phyloP scores from a whole-genome alignment of 1,139 yeast genomes.

The Candida tropicalis region DNA sequence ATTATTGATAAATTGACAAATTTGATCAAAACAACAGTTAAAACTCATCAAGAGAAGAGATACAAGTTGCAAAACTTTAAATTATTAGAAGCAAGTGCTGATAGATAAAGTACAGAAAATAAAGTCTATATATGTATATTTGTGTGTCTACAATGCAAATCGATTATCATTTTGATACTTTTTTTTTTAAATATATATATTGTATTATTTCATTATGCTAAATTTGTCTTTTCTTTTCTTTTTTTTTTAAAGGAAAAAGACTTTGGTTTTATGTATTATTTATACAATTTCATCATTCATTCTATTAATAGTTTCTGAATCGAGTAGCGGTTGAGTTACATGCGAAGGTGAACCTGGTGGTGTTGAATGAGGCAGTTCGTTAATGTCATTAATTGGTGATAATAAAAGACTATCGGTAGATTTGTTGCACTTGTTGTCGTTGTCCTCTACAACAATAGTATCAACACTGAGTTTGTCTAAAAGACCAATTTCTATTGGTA shows the following conservation, averaged over 20 bases:
- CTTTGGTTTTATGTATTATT: background rate
- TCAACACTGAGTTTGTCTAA: slow-evolving; percentile 15
- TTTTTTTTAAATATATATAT: too few relatives aligned
- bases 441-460: slow-evolving; percentile 6
- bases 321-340: background rate
- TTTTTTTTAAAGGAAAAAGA: background rate
- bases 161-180: too few relatives aligned
- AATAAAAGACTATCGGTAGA: slow-evolving; percentile 3
- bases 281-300: slow-evolving; percentile 18
- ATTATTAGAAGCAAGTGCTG: slow-evolving; percentile 43
- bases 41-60: slow-evolving; percentile 52
- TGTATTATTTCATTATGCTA: background rate
- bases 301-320: slow-evolving; percentile 8
- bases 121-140: background rate
- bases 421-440: background rate
- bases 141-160: too few relatives aligned
- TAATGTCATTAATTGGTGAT: slow-evolving; percentile 5
- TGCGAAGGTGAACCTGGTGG: slow-evolving; percentile 5
- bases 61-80: slow-evolving; percentile 32
- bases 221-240: background rate
- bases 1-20: slow-evolving; percentile 69
- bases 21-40: slow-evolving; percentile 57
- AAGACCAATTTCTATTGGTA: slow-evolving; percentile 26
- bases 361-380: slow-evolving; percentile 5
- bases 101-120: slow-evolving; percentile 24